A percentile compares a stretch with the other conserved stretches of the same genome.
These are phyloP conservation scores for Pleurotus tuoliensis DNA, from an alignment of 768 basidiomycete species.

Conservation along the genomic window DNA sequence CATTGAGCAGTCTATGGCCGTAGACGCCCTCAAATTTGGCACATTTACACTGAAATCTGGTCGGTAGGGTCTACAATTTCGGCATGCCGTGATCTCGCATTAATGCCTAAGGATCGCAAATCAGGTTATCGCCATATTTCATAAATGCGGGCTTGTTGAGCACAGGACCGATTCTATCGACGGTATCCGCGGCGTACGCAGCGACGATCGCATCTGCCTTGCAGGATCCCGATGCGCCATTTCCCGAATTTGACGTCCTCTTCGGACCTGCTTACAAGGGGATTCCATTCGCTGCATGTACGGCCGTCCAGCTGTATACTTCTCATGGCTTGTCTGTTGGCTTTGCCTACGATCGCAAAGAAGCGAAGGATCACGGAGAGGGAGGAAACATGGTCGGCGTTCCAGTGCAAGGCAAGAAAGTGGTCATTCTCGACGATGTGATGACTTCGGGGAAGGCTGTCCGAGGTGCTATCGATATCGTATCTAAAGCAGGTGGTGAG, in stretches of 20 bases:
- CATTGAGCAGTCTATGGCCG: constrained; percentile 63
- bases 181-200: constrained; percentile 81
- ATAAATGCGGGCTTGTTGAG: constrained; percentile 92
- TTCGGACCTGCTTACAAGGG: constrained; percentile 99
- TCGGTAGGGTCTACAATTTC: constrained; percentile 49
- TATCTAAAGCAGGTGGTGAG: constrained; percentile 64
- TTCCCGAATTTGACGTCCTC: constrained; percentile 69
- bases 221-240: constrained; percentile 18
- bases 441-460: constrained; percentile 92
- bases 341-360: constrained; percentile 92
- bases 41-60: constrained; percentile 94
- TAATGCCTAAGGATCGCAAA: constrained; percentile 6
- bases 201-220: constrained; percentile 63
- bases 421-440: constrained; percentile 93
- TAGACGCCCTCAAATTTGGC: constrained; percentile 84
- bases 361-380: constrained; percentile 94
- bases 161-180: constrained; percentile 74
- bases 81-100: not conserved
- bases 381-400: constrained; percentile 90
- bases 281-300: constrained; percentile 86
- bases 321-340: constrained; percentile 62
- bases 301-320: constrained; percentile 70
- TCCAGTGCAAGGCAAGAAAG: constrained; percentile 70
- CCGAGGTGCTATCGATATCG: constrained; percentile 74
- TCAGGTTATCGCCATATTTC: constrained; percentile 90